A percentile compares a stretch with the other conserved stretches of the same genome.
Conservation (phyloP, 345 rosid species). For the Geranium rotundifolium region DNA sequence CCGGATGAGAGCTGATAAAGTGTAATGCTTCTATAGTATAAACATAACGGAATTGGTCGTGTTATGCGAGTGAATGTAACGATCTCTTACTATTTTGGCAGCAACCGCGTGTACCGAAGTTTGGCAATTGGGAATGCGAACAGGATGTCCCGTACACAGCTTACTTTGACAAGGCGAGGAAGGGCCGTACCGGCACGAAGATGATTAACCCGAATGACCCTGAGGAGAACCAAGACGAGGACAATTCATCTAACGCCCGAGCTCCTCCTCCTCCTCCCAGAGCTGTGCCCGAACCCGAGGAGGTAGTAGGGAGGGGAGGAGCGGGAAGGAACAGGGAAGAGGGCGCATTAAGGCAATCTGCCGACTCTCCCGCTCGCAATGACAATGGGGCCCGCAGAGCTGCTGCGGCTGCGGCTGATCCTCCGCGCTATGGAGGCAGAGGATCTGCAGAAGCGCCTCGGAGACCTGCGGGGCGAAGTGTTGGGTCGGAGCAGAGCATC, state of each 20-base stretch:
- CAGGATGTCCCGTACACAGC: constrained; percentile 74
- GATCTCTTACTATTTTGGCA: constrained; percentile 27
- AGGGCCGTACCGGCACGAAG: constrained; percentile 43
- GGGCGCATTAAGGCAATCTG: constrained; percentile 7
- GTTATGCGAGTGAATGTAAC: constrained; percentile 7
- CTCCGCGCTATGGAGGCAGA: constrained; percentile 34
- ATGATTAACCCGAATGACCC: constrained; percentile 66
- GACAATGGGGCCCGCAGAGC: constrained; percentile 28
- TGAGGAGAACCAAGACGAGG: constrained; percentile 33
- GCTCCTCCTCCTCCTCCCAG: constrained; percentile 27
- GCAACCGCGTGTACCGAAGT: constrained; percentile 64
- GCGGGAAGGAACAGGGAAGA: constrained; percentile 27
- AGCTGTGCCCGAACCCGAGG: constrained; percentile 32
- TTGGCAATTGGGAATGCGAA: constrained; percentile 79
- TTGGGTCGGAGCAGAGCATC: constrained; percentile 42
- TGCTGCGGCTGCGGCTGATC: constrained; percentile 10
- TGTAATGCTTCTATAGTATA: too few relatives aligned
- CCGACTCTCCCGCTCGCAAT: constrained; percentile 36
- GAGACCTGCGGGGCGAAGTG: background rate
- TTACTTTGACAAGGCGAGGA: constrained; percentile 73
- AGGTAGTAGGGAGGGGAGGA: constrained; percentile 20
- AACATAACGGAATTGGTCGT: too few relatives aligned
- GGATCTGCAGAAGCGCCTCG: constrained; percentile 32
- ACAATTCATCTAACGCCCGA: constrained; percentile 22
- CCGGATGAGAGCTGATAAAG: too few relatives aligned